phyloP scores from a whole-genome alignment of 306 rosid species.

The Mucuna pruriens region DNA sequence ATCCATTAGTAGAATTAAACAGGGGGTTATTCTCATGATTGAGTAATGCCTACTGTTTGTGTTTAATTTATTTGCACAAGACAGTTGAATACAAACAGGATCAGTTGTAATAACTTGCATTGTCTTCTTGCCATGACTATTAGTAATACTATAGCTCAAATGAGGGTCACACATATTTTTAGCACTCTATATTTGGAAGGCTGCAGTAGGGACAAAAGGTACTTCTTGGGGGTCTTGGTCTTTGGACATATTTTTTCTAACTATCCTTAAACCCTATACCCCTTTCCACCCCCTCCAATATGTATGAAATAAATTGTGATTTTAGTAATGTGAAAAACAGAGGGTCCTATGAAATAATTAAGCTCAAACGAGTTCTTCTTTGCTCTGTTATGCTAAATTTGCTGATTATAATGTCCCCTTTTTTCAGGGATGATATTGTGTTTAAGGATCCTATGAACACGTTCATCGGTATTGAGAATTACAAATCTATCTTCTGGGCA shows the following conservation, averaged over 20 bases:
- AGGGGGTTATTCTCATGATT: not conserved
- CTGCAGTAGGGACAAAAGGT: not conserved
- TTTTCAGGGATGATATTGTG: conserved; percentile 82
- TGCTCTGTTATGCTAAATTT: conserved; percentile 14
- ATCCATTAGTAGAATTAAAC: not conserved
- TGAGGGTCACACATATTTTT: not conserved
- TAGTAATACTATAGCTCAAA: not conserved
- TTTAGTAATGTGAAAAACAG: not conserved
- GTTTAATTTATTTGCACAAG: not conserved
- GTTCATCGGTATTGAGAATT: conserved; percentile 77
- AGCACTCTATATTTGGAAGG: conserved; percentile 7
- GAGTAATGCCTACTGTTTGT: not conserved
- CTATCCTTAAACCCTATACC: not conserved
- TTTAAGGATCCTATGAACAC: conserved; percentile 87
- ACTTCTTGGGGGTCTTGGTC: not conserved
- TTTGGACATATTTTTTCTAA: no score
- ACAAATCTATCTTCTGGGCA: conserved; percentile 82
- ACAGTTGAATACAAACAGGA: conserved; percentile 7
- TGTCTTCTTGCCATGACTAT: not conserved
- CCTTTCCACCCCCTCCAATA: not conserved
- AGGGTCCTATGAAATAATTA: conserved; percentile 3
- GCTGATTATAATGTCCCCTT: not conserved
- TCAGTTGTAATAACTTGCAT: not conserved
- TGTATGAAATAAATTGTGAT: conserved; percentile 1
- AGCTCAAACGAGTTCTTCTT: not conserved